phyloP scores from a whole-genome alignment of 352 stramenopile species.

The Aphanomyces astaci region DNA sequence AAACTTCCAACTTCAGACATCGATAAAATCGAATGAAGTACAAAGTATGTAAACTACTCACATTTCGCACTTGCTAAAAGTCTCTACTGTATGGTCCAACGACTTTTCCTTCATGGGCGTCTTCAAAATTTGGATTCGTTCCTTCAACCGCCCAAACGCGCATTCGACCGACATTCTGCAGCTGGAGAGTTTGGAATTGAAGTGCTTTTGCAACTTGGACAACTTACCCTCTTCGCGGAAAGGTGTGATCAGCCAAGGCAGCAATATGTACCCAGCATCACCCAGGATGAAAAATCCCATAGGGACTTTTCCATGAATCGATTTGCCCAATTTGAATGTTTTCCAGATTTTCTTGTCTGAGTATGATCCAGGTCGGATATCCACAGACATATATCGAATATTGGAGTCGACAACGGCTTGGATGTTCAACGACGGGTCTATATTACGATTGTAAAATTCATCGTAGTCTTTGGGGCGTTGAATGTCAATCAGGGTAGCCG shows the following conservation, averaged over 20 bases:
- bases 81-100: neutral
- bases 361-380: neutral
- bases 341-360: neutral
- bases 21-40: too few species aligned
- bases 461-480: too few species aligned
- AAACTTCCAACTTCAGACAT: too few species aligned
- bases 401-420: too few species aligned
- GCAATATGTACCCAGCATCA: neutral
- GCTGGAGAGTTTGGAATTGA: neutral
- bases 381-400: neutral
- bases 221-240: neutral
- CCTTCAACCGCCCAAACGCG: neutral
- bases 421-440: too few species aligned
- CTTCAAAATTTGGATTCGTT: constrained; percentile 8
- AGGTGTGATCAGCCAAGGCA: neutral
- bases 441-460: too few species aligned
- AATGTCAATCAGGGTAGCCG: too few species aligned
- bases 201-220: neutral
- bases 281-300: neutral
- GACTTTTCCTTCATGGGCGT: constrained; percentile 6
- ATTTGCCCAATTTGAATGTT: neutral
- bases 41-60: too few species aligned
- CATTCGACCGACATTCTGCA: constrained; percentile 6
- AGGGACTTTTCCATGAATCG: neutral
- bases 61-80: too few species aligned